A percentile compares a stretch with the other conserved stretches of the same genome.
phyloP scores from a whole-genome alignment of 1,139 yeast genomes.

The Nakaseomyces kungkrabaensis region DNA sequence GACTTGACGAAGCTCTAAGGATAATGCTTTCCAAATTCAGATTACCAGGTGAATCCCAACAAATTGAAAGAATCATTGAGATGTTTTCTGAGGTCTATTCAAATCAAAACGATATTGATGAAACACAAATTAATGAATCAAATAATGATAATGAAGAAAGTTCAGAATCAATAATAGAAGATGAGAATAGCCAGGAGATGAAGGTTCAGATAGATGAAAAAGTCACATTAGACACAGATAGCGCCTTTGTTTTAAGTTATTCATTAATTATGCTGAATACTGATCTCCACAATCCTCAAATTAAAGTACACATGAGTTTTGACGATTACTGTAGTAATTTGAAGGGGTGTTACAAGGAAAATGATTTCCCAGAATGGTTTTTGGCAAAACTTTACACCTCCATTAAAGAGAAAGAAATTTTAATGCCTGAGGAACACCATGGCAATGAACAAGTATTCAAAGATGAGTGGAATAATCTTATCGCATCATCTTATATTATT shows the following conservation, averaged over 20 bases:
- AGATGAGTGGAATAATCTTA: slow-evolving; percentile 77
- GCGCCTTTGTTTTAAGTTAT: slow-evolving; percentile 59
- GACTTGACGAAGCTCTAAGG: slow-evolving; percentile 88
- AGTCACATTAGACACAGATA: slow-evolving; percentile 59
- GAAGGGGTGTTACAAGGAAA: slow-evolving; percentile 60
- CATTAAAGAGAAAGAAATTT: slow-evolving; percentile 74
- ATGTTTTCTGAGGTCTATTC: slow-evolving; percentile 74
- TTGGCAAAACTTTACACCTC: slow-evolving; percentile 67
- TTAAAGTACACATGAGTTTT: slow-evolving; percentile 74
- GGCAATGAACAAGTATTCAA: slow-evolving; percentile 79
- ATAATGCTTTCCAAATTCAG: slow-evolving; percentile 74
- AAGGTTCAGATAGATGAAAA: slow-evolving; percentile 18
- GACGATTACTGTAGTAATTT: slow-evolving; percentile 71
- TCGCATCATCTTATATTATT: slow-evolving; percentile 38
- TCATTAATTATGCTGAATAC: slow-evolving; percentile 69
- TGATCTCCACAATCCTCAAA: slow-evolving; percentile 66
- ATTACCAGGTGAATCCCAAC: slow-evolving; percentile 93
- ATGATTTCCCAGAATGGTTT: slow-evolving; percentile 79
- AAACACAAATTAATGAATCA: not conserved
- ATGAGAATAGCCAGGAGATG: not conserved
- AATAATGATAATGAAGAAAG: not conserved
- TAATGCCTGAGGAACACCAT: slow-evolving; percentile 94
- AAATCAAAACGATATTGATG: slow-evolving; percentile 33
- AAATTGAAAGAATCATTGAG: slow-evolving; percentile 83
- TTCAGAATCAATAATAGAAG: not conserved